Percentiles rank a stretch among this genome's conserved stretches.
These are phyloP conservation scores for Pseudogymnoascus sp. DNA, from an alignment of 2,329 filamentous ascomycete genomes.

Conservation along the genomic window DNA sequence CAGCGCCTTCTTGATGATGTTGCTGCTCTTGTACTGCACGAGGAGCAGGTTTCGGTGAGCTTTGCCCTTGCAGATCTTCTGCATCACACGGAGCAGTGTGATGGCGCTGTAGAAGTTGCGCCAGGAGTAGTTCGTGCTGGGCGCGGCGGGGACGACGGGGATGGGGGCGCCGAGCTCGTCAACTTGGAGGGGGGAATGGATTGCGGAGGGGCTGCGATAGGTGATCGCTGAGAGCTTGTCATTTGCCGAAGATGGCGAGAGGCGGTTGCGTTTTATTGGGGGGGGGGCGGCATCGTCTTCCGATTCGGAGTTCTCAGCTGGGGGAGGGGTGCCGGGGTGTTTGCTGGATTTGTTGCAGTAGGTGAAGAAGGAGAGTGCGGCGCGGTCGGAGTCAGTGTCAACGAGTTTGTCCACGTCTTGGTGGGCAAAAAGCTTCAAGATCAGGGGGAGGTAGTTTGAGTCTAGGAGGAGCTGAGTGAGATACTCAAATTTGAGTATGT, in stretches of 20 bases:
- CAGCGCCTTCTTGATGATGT: slow-evolving; percentile 83
- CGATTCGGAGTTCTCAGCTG: slow-evolving; percentile 15
- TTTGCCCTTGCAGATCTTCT: slow-evolving; percentile 95
- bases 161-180: slow-evolving; percentile 83
- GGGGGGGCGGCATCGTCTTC: slow-evolving; percentile 78
- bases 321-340: slow-evolving; percentile 25
- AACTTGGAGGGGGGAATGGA: slow-evolving; percentile 26
- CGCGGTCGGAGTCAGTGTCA: slow-evolving; percentile 73
- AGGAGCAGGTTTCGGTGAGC: slow-evolving; percentile 89
- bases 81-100: slow-evolving; percentile 91
- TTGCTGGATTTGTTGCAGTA: slow-evolving; percentile 70
- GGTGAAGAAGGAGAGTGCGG: slow-evolving; percentile 83
- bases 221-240: slow-evolving; percentile 26
- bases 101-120: slow-evolving; percentile 93
- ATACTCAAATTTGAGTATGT: slow-evolving; percentile 93
- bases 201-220: slow-evolving; percentile 15
- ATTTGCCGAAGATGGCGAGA: slow-evolving; percentile 14
- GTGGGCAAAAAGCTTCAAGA: slow-evolving; percentile 87
- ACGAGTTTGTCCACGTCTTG: slow-evolving; percentile 89
- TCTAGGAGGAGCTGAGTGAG: slow-evolving; percentile 87
- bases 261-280: slow-evolving; percentile 58
- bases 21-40: slow-evolving; percentile 90
- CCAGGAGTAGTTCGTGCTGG: slow-evolving; percentile 84
- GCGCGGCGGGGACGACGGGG: slow-evolving; percentile 58
- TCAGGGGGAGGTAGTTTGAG: slow-evolving; percentile 87